A percentile compares a stretch with the other conserved stretches of the same genome.
These are phyloP conservation scores for Penicillium sp. DNA, from an alignment of 2,329 filamentous ascomycete species.

Conservation along the genomic window DNA sequence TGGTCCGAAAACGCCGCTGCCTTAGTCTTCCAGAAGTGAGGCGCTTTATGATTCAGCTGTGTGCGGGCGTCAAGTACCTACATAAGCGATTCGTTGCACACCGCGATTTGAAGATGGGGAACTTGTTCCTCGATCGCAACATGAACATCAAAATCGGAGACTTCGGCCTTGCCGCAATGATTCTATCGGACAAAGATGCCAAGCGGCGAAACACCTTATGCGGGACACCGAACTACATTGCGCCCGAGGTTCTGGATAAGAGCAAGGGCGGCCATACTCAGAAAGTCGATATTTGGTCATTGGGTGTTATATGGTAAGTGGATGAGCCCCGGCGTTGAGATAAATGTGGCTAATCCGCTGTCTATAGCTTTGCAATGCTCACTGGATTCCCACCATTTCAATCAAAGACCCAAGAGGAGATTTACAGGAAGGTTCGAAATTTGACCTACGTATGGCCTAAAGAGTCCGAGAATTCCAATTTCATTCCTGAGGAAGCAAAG, in stretches of 20 bases:
- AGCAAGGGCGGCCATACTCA: conserved; percentile 94
- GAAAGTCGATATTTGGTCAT: conserved; percentile 97
- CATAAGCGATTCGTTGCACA: conserved; percentile 96
- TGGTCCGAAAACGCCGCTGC: conserved; percentile 89
- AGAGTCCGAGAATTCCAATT: conserved; percentile 44
- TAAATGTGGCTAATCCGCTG: conserved; percentile 24
- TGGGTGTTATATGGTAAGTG: conserved; percentile 90
- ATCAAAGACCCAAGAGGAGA: conserved; percentile 62
- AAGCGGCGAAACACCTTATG: conserved; percentile 86
- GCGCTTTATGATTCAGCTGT: conserved; percentile 91
- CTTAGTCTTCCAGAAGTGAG: conserved; percentile 92
- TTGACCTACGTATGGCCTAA: conserved; percentile 54
- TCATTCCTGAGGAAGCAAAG: conserved; percentile 53
- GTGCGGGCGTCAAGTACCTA: conserved; percentile 97
- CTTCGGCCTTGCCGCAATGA: conserved; percentile 88
- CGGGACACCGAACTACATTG: conserved; percentile 97
- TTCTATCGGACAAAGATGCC: conserved; percentile 90
- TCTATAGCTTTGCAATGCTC: conserved; percentile 81
- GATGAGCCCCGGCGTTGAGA: neutral
- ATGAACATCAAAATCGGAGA: conserved; percentile 99
- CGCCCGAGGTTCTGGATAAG: conserved; percentile 93
- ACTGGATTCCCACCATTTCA: conserved; percentile 97
- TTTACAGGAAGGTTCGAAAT: conserved; percentile 52
- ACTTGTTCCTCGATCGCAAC: conserved; percentile 87
- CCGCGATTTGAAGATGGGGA: conserved; percentile 95